Evolutionary conservation across 176 grass and related monocot genomes (phyloP).

Genomic region (Lolium multiflorum): DNA sequence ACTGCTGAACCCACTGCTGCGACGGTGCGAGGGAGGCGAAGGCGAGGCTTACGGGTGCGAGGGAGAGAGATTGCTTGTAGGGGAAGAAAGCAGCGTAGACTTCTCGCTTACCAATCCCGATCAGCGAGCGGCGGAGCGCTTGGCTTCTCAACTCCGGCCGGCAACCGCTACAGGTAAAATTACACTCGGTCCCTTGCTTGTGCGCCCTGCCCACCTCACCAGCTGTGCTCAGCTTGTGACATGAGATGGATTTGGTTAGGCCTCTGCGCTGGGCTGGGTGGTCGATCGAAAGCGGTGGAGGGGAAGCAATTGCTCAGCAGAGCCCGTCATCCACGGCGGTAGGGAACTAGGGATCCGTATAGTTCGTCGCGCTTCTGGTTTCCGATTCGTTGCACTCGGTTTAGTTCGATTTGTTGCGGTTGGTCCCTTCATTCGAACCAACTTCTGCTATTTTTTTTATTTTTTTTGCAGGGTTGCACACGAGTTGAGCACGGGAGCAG

Average conservation of each 20-base stretch:
- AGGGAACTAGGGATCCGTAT: neutral
- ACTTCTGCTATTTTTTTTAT: neutral
- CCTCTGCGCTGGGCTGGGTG: neutral
- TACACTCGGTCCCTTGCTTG: neutral
- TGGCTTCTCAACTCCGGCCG: neutral
- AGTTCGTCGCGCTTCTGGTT: neutral
- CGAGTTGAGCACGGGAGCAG: neutral
- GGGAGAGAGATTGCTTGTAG: neutral
- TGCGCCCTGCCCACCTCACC: neutral
- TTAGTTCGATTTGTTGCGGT: neutral
- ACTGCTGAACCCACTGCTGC: neutral
- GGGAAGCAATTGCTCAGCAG: neutral
- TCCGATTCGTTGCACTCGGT: neutral
- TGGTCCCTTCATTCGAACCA: neutral
- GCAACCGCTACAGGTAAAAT: neutral
- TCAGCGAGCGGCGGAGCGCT: neutral
- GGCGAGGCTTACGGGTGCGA: neutral
- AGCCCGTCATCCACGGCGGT: neutral
- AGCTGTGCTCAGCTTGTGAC: neutral
- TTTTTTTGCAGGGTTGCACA: neutral
- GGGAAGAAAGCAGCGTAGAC: neutral
- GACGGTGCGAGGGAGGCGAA: neutral
- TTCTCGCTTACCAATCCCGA: neutral
- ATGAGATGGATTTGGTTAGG: neutral
- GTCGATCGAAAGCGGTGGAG: neutral